Evolutionary conservation across 768 basidiomycete species (phyloP).

Genomic region (Russula lepida): DNA sequence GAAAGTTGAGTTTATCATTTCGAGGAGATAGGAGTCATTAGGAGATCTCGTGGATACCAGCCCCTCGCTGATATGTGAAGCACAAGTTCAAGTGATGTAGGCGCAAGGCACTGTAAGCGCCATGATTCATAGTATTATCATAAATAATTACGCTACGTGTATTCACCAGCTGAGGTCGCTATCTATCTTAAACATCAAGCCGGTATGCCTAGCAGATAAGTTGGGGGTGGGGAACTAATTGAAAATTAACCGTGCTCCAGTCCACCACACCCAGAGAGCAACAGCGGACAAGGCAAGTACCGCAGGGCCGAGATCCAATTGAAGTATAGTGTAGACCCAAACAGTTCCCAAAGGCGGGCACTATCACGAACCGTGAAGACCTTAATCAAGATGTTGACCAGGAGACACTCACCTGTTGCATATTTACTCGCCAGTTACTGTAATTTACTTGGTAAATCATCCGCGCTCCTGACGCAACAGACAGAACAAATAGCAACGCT

Average conservation of each 20-base stretch:
- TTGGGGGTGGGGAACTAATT: neutral
- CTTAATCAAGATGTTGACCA: neutral
- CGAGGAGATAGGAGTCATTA: neutral
- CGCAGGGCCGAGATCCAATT: slow-evolving; percentile 58
- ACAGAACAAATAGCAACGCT: slow-evolving; percentile 47
- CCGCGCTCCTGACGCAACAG: slow-evolving; percentile 49
- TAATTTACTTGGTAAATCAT: slow-evolving; percentile 65
- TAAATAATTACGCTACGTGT: neutral
- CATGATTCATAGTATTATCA: neutral
- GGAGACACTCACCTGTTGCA: slow-evolving; percentile 52
- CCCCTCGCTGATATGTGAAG: neutral
- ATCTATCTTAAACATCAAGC: neutral
- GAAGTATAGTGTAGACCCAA: slow-evolving; percentile 70
- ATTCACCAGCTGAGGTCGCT: neutral
- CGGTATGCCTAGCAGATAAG: neutral
- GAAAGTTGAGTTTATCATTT: neutral
- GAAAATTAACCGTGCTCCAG: slow-evolving; percentile 35
- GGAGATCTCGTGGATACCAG: neutral
- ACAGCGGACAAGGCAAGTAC: slow-evolving; percentile 46
- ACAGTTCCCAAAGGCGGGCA: slow-evolving; percentile 68
- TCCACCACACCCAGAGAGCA: slow-evolving; percentile 54
- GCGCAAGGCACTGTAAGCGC: neutral
- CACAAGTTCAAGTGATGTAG: neutral
- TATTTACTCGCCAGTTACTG: slow-evolving; percentile 62
- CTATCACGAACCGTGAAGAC: slow-evolving; percentile 31